These are phyloP conservation scores for Phycomyces blakesleeanus DNA, from an alignment of 192 early-diverging fungal species.

Conservation along the genomic window DNA sequence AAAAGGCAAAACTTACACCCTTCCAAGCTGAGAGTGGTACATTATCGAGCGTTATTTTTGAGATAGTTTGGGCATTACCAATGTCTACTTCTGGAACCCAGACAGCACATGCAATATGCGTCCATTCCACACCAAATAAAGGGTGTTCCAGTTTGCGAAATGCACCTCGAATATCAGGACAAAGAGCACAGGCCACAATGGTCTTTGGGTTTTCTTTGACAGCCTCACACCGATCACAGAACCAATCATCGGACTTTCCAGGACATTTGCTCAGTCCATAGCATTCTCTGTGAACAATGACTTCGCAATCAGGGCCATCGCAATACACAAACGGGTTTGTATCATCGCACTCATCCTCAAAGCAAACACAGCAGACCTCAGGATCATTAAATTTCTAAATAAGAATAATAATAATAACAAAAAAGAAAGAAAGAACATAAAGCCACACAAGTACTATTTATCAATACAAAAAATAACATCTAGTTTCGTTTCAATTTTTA, in stretches of 20 bases:
- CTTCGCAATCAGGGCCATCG: slow-evolving; percentile 30
- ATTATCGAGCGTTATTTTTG: background rate
- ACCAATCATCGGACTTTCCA: slow-evolving; percentile 14
- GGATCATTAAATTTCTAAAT: slow-evolving; percentile 50
- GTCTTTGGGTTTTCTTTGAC: slow-evolving; percentile 1
- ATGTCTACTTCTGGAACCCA: background rate
- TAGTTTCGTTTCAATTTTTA: background rate
- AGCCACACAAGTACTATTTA: no score
- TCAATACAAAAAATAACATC: no score
- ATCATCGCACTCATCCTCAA: slow-evolving; percentile 43
- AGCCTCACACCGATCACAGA: slow-evolving; percentile 21
- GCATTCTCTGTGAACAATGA: slow-evolving; percentile 25
- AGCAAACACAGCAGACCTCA: slow-evolving; percentile 50
- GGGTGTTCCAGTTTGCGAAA: slow-evolving; percentile 15
- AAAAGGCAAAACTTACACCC: background rate
- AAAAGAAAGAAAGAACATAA: no score
- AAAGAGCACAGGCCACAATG: slow-evolving; percentile 21
- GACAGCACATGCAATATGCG: slow-evolving; percentile 1
- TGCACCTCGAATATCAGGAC: slow-evolving; percentile 22
- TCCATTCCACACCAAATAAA: slow-evolving; percentile 9
- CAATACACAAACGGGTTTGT: slow-evolving; percentile 52
- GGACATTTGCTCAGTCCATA: slow-evolving; percentile 13
- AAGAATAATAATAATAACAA: background rate
- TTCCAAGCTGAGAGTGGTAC: background rate
- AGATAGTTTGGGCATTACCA: background rate